phyloP scores from a whole-genome alignment of 2,329 filamentous ascomycete genomes.

The Trichoderma afroharzianum region DNA sequence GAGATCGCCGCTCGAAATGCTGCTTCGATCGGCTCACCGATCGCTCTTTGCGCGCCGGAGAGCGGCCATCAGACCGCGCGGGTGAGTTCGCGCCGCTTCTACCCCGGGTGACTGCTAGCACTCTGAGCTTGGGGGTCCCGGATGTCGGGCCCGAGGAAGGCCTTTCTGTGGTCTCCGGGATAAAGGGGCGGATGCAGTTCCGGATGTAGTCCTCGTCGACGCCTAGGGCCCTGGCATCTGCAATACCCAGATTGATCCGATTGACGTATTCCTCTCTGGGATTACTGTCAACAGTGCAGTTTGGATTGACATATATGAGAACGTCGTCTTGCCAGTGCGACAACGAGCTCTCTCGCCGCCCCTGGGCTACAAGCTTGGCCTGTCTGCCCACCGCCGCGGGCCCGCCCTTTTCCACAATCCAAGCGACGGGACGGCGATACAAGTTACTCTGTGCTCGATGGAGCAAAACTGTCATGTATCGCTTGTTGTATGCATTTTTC shows the following conservation, averaged over 20 bases:
- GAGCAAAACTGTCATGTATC: slow-evolving; percentile 32
- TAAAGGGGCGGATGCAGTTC: slow-evolving; percentile 36
- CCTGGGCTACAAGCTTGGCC: slow-evolving; percentile 21
- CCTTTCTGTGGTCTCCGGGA: slow-evolving; percentile 25
- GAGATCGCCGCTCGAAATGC: slow-evolving; percentile 5
- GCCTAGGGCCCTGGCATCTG: slow-evolving; percentile 35
- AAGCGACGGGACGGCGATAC: slow-evolving; percentile 36
- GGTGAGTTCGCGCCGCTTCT: slow-evolving; percentile 19
- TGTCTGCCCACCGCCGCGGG: slow-evolving; percentile 27
- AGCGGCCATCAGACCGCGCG: slow-evolving; percentile 24
- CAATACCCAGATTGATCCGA: slow-evolving; percentile 38
- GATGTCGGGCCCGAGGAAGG: not conserved
- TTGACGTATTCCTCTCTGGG: slow-evolving; percentile 40
- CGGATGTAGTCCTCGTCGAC: slow-evolving; percentile 35
- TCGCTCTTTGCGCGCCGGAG: slow-evolving; percentile 24
- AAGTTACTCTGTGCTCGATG: slow-evolving; percentile 31
- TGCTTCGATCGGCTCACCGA: slow-evolving; percentile 19
- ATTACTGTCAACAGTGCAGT: slow-evolving; percentile 31
- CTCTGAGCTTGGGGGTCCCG: slow-evolving; percentile 2
- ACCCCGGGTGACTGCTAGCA: not conserved
- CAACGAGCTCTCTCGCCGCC: slow-evolving; percentile 21
- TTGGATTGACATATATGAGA: slow-evolving; percentile 39
- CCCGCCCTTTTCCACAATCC: slow-evolving; percentile 37
- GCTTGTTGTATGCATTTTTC: slow-evolving; percentile 38
- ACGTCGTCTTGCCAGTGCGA: slow-evolving; percentile 29